Evolutionary conservation across 108 stramenopile genomes (phyloP), one percentile per base, ranked within the genome.

Genomic region (Nannochloropsis gaditana): DNA sequence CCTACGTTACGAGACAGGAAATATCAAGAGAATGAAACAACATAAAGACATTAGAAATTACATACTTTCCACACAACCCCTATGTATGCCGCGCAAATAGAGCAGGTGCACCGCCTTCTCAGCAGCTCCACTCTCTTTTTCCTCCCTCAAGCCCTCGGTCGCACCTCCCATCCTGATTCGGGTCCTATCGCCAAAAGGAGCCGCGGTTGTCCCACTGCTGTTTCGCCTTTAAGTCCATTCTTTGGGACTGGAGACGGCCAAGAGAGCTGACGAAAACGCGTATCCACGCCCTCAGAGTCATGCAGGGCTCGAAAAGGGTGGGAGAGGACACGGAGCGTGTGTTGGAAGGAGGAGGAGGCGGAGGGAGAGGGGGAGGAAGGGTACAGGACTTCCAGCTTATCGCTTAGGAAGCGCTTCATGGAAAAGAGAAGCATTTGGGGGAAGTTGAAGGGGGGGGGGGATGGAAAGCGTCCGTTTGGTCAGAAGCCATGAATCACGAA

Each of bases 131-230:
- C n/a, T 8, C 59, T 73, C 6, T 8, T 73, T n/a, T 73, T 73
- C 59, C n/a, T n/a, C 59, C n/a, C 59, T 73, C 59, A 73, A 73
- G n/a, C n/a, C n/a, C 59, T 73, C 59, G n/a, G n/a, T n/a, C 59
- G 15, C n/a, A 73, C 59, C 15, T 73, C 59, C 59, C 59, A 73
- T n/a, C 59, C 59, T 15, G 59, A 73, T n/a, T 73, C 59, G 59
- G 59, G 59, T 8, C 59, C 59, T 15, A 73, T 73, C 4, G 59
- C 59, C 59, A 73, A 73, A n/a, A 73, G 59, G 4, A 73, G n/a
- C 4, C 59, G 59, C 3, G 59, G 59, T 73, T n/a, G 59, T n/a
- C n/a, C 19, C 8, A 15, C 19, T 2, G 19, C 59, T 73, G 19
- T 8, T n/a, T 73, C 59, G 19, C n/a, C n/a, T 8, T n/a, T 6